A percentile compares a stretch with the other conserved stretches of the same genome.
Conservation (phyloP, 306 rosid species). For the Casuarina equisetifolia region DNA sequence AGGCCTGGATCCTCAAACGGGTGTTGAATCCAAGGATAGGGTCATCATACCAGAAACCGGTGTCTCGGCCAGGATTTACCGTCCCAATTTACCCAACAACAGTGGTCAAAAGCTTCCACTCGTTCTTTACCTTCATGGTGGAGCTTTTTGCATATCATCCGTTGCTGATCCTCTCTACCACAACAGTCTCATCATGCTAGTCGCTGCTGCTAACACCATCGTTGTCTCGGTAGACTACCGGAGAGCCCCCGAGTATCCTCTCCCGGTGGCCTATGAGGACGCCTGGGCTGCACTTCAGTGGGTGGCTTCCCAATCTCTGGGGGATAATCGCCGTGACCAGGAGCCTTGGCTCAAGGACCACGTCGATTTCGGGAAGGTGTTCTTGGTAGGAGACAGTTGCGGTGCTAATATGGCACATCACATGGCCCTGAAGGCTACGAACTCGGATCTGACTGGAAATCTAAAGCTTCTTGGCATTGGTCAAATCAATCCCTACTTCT, state of each 20-base stretch:
- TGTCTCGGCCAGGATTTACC: slow-evolving; percentile 63
- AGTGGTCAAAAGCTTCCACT: slow-evolving; percentile 47
- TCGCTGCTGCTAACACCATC: slow-evolving; percentile 45
- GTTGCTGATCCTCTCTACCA: slow-evolving; percentile 71
- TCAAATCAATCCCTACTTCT: slow-evolving; percentile 74
- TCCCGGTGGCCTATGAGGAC: slow-evolving; percentile 67
- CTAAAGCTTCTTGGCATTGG: slow-evolving; percentile 50
- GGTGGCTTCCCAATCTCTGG: slow-evolving; percentile 38
- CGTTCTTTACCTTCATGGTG: slow-evolving; percentile 73
- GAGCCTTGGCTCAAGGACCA: slow-evolving; percentile 55
- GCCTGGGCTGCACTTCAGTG: slow-evolving; percentile 70
- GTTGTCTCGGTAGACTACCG: slow-evolving; percentile 67
- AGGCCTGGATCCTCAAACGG: slow-evolving; percentile 52
- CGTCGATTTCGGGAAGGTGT: slow-evolving; percentile 50
- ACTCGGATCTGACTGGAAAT: slow-evolving; percentile 11
- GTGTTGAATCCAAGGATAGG: slow-evolving; percentile 73
- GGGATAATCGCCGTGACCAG: slow-evolving; percentile 4
- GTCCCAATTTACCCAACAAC: slow-evolving; percentile 26
- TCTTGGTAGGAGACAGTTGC: slow-evolving; percentile 77
- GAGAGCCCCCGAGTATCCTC: slow-evolving; percentile 77
- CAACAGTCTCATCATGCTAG: slow-evolving; percentile 61
- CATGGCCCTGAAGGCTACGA: slow-evolving; percentile 37
- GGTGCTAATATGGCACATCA: slow-evolving; percentile 78
- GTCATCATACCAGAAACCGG: slow-evolving; percentile 49
- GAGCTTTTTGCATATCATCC: slow-evolving; percentile 68